phyloP scores from a whole-genome alignment of 2,329 filamentous ascomycete genomes.

The Aspergillus intermedius region DNA sequence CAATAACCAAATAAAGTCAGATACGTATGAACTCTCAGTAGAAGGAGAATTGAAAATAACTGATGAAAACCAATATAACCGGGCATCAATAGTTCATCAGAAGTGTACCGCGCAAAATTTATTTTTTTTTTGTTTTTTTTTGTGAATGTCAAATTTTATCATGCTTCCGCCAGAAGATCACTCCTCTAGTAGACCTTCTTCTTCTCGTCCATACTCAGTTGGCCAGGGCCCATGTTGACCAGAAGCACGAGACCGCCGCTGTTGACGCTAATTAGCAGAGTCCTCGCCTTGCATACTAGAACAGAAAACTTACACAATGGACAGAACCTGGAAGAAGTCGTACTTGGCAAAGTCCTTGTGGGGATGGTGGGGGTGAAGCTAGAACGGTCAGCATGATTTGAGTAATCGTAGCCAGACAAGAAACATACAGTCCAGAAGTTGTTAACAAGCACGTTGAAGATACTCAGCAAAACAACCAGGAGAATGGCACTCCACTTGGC shows the following conservation, averaged over 20 bases:
- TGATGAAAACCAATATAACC: not conserved
- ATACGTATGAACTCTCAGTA: too few relatives aligned
- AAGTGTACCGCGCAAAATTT: not conserved
- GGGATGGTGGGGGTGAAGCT: constrained; percentile 96
- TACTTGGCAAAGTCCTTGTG: constrained; percentile 99
- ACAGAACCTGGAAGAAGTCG: constrained; percentile 99
- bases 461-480: constrained; percentile 85
- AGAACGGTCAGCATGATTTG: constrained; percentile 14
- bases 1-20: too few relatives aligned
- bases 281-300: not conserved
- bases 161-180: too few relatives aligned
- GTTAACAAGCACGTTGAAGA: constrained; percentile 97
- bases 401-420: not conserved
- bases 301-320: constrained; percentile 66
- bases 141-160: not conserved
- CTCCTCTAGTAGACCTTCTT: constrained; percentile 92
- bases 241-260: constrained; percentile 86
- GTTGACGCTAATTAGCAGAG: not conserved
- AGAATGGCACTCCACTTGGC: constrained; percentile 97
- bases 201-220: constrained; percentile 99
- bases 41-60: not conserved
- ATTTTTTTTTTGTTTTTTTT: not conserved
- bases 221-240: constrained; percentile 96
- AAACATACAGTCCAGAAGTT: constrained; percentile 97
- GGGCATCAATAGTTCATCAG: not conserved